phyloP scores from a whole-genome alignment of 2,329 filamentous ascomycete genomes.

The Phyllosticta citrichinensis region DNA sequence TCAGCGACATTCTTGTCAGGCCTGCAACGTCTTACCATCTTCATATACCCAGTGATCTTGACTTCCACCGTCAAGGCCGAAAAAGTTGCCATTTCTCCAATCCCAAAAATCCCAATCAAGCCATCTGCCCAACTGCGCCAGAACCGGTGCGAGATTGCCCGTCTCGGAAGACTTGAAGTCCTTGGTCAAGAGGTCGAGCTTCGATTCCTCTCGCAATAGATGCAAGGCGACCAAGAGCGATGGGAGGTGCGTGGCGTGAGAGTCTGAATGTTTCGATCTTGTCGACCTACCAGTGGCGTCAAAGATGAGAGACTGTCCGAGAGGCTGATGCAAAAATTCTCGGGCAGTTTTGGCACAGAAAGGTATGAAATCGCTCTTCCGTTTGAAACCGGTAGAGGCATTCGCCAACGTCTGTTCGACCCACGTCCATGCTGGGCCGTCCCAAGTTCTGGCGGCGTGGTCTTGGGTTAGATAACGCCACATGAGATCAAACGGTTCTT shows the following conservation, averaged over 20 bases:
- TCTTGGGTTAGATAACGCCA: constrained; percentile 20
- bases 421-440: constrained; percentile 26
- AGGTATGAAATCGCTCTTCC: constrained; percentile 19
- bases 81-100: constrained; percentile 42
- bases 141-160: constrained; percentile 55
- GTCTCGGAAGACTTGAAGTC: constrained; percentile 36
- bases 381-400: constrained; percentile 12
- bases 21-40: constrained; percentile 25
- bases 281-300: constrained; percentile 2
- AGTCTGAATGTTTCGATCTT: constrained; percentile 6
- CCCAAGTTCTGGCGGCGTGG: constrained; percentile 22
- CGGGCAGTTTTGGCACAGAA: constrained; percentile 24
- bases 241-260: constrained; percentile 41
- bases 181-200: constrained; percentile 56
- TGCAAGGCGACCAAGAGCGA: constrained; percentile 67
- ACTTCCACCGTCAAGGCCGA: constrained; percentile 50
- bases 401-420: constrained; percentile 15
- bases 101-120: constrained; percentile 61
- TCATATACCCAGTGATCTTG: constrained; percentile 48
- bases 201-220: constrained; percentile 80
- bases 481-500: constrained; percentile 16
- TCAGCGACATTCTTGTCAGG: neutral
- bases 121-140: constrained; percentile 77
- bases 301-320: constrained; percentile 19
- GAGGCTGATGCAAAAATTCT: constrained; percentile 24